Conservation (phyloP, 2,329 filamentous ascomycete genomes). For the Pyrenophora seminiperda region DNA sequence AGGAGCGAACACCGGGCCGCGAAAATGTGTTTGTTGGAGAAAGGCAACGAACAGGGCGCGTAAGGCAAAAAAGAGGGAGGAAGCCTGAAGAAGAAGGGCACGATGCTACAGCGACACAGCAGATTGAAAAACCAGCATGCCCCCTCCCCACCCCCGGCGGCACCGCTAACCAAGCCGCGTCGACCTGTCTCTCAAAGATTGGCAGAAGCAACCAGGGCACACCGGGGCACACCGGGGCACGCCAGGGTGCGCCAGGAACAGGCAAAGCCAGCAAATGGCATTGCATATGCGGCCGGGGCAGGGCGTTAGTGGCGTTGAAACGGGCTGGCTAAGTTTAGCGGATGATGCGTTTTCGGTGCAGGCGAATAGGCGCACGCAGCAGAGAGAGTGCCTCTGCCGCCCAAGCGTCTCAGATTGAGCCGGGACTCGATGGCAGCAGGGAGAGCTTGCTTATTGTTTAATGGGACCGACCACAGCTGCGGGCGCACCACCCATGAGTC, state of each 20-base stretch:
- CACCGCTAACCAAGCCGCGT: slow-evolving; percentile 27
- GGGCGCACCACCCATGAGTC: slow-evolving; percentile 11
- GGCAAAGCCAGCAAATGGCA: slow-evolving; percentile 27
- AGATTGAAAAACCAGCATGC: slow-evolving; percentile 31
- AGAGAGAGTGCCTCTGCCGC: slow-evolving; percentile 20
- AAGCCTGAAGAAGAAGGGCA: slow-evolving; percentile 30
- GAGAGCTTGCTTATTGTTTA: slow-evolving; percentile 21
- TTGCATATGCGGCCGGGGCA: slow-evolving; percentile 10
- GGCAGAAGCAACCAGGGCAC: slow-evolving; percentile 28
- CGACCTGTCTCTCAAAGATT: slow-evolving; percentile 36
- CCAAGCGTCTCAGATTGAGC: slow-evolving; percentile 35
- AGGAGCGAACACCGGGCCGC: slow-evolving; percentile 49
- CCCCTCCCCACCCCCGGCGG: too few relatives aligned
- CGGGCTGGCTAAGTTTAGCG: slow-evolving; percentile 23
- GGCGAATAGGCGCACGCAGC: slow-evolving; percentile 22
- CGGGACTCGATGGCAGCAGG: slow-evolving; percentile 15
- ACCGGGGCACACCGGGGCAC: too few relatives aligned
- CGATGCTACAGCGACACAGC: slow-evolving; percentile 18
- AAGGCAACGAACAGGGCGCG: slow-evolving; percentile 31
- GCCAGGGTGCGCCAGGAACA: slow-evolving; percentile 29
- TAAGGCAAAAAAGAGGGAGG: slow-evolving; percentile 35
- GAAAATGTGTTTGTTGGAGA: slow-evolving; percentile 33
- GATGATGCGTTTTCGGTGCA: slow-evolving; percentile 19
- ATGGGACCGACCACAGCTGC: slow-evolving; percentile 16
- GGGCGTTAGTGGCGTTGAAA: slow-evolving; percentile 12